Conservation (phyloP, 768 basidiomycete genomes). For the Kwoniella shandongensis region DNA sequence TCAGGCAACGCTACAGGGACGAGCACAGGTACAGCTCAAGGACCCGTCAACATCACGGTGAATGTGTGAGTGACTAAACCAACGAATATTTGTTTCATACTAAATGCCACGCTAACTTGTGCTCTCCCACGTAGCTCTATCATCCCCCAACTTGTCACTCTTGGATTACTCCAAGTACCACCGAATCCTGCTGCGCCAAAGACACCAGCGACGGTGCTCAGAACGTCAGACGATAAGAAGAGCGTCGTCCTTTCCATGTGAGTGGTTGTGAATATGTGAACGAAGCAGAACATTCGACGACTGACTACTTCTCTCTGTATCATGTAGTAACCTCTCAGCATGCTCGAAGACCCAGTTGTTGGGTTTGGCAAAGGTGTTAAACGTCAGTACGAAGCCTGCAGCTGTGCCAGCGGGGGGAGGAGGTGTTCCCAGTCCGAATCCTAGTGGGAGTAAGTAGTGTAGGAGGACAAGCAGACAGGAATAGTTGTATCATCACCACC, state of each 20-base stretch:
- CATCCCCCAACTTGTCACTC: conserved; percentile 17
- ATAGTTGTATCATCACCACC: no score
- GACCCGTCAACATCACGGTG: conserved; percentile 16
- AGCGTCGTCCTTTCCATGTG: conserved; percentile 23
- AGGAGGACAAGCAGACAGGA: no score
- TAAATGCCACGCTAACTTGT: neutral
- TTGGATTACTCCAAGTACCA: conserved; percentile 14
- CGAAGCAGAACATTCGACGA: neutral
- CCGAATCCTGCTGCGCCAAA: conserved; percentile 10
- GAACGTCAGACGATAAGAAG: conserved; percentile 23
- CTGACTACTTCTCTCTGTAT: neutral
- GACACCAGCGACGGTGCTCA: conserved; percentile 17
- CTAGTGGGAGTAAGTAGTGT: no score
- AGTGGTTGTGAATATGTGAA: conserved; percentile 5
- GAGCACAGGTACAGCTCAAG: neutral
- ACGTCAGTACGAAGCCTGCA: conserved; percentile 14
- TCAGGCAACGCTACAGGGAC: neutral
- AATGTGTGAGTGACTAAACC: conserved; percentile 10
- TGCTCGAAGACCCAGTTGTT: conserved; percentile 21
- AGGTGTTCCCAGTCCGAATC: neutral
- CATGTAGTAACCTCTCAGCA: conserved; percentile 10
- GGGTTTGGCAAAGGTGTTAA: conserved; percentile 21
- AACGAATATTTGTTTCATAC: neutral
- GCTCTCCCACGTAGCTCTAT: conserved; percentile 1
- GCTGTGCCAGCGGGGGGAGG: neutral